A percentile compares a stretch with the other conserved stretches of the same genome.
Evolutionary conservation across 805 yeast genomes (phyloP).

Genomic region (Teunomyces tritomae): DNA sequence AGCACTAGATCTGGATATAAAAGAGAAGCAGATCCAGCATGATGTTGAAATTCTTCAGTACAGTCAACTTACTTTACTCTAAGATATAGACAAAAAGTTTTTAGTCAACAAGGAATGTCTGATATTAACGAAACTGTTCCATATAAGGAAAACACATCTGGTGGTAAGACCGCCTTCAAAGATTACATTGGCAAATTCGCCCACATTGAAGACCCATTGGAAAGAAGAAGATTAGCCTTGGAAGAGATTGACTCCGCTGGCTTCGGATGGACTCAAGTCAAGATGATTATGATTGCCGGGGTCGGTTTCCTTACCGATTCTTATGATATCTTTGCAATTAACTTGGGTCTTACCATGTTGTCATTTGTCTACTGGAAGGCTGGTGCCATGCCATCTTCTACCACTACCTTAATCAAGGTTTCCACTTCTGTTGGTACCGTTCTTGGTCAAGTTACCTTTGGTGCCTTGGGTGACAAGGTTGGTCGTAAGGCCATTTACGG

Average conservation of each 20-base stretch:
- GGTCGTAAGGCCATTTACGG: slow-evolving; percentile 92
- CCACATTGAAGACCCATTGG: slow-evolving; percentile 79
- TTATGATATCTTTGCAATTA: slow-evolving; percentile 88
- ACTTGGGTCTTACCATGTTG: slow-evolving; percentile 78
- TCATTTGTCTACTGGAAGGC: slow-evolving; percentile 65
- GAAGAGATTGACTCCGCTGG: slow-evolving; percentile 78
- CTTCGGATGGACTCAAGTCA: slow-evolving; percentile 79
- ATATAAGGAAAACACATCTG: slow-evolving; percentile 29
- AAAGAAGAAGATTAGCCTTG: slow-evolving; percentile 81
- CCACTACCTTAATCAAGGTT: slow-evolving; percentile 74
- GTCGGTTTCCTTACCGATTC: slow-evolving; percentile 93
- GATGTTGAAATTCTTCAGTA: neutral
- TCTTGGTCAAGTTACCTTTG: slow-evolving; percentile 84
- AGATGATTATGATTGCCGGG: slow-evolving; percentile 83
- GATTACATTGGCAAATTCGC: slow-evolving; percentile 77
- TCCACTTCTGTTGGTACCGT: slow-evolving; percentile 94
- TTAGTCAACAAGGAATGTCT: slow-evolving; percentile 15
- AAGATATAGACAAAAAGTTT: neutral
- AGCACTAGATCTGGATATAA: neutral
- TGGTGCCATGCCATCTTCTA: slow-evolving; percentile 64
- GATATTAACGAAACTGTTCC: slow-evolving; percentile 21
- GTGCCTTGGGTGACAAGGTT: slow-evolving; percentile 72
- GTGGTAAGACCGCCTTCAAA: slow-evolving; percentile 88
- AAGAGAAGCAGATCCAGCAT: neutral
- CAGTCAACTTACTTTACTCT: slow-evolving; percentile 1